Evolutionary conservation across 108 stramenopile genomes (phyloP).

Genomic region (Skeletonema marinoi): DNA sequence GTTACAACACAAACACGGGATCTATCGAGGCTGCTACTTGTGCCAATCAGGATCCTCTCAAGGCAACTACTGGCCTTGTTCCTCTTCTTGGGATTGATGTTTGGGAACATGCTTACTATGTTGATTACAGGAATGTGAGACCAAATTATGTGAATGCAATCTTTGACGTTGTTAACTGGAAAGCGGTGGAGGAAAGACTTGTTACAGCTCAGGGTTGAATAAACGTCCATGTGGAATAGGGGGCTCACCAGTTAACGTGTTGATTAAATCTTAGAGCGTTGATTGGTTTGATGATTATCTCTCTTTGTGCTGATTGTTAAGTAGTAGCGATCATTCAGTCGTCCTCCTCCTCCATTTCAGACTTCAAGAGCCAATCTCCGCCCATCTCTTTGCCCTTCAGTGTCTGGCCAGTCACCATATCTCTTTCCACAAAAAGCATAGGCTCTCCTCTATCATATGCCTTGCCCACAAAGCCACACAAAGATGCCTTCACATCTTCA

Average conservation of each 20-base stretch:
- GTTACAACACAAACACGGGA: slow-evolving; percentile 81
- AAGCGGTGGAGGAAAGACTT: slow-evolving; percentile 78
- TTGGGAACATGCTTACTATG: slow-evolving; percentile 93
- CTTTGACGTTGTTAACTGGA: slow-evolving; percentile 94
- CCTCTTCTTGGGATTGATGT: slow-evolving; percentile 98
- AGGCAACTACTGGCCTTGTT: slow-evolving; percentile 96
- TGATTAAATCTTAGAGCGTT: background rate
- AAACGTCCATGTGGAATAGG: background rate
- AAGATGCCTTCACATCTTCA: slow-evolving; percentile 35
- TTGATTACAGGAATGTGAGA: slow-evolving; percentile 96
- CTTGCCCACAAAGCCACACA: slow-evolving; percentile 79
- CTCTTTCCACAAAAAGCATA: slow-evolving; percentile 33
- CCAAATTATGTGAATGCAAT: slow-evolving; percentile 96
- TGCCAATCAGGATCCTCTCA: slow-evolving; percentile 97
- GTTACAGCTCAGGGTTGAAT: slow-evolving; percentile 46
- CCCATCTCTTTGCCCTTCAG: slow-evolving; percentile 12
- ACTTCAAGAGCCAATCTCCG: slow-evolving; percentile 28
- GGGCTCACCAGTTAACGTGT: background rate
- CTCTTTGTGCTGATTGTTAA: slow-evolving; percentile 1
- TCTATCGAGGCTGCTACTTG: slow-evolving; percentile 85
- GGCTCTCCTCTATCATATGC: slow-evolving; percentile 56
- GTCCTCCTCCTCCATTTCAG: background rate
- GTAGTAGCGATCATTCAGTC: background rate
- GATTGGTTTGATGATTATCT: background rate
- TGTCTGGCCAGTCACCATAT: slow-evolving; percentile 15